Percentiles rank a stretch among this genome's conserved stretches.
Evolutionary conservation across 2,329 filamentous ascomycete genomes (phyloP).

Genomic region (Colletotrichum chlorophyti): DNA sequence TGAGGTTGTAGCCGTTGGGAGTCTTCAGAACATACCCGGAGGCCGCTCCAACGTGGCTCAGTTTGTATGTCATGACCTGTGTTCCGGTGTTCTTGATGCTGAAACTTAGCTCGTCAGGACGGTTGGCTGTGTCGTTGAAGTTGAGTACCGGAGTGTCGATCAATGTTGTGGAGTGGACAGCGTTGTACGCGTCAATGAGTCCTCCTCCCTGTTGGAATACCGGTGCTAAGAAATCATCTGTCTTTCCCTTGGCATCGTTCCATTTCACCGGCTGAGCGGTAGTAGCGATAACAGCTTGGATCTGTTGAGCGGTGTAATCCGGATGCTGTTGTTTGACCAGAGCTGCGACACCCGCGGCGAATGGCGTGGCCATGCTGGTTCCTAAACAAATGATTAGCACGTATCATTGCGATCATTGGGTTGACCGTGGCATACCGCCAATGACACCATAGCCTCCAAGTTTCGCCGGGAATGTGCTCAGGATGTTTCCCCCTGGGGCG

Average conservation of each 20-base stretch:
- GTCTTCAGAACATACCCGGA: slow-evolving; percentile 40
- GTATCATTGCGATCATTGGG: background rate
- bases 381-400: too few species aligned
- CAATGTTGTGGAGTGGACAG: slow-evolving; percentile 40
- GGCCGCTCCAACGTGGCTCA: slow-evolving; percentile 35
- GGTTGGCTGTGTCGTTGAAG: slow-evolving; percentile 48
- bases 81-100: slow-evolving; percentile 43
- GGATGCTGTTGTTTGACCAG: slow-evolving; percentile 32
- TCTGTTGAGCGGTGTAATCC: slow-evolving; percentile 28
- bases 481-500: slow-evolving; percentile 47
- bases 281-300: slow-evolving; percentile 33
- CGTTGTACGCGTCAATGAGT: slow-evolving; percentile 43
- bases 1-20: slow-evolving; percentile 4
- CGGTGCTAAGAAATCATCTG: slow-evolving; percentile 31
- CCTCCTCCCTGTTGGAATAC: slow-evolving; percentile 47
- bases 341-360: slow-evolving; percentile 45
- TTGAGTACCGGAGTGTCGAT: slow-evolving; percentile 41
- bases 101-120: slow-evolving; percentile 38
- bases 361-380: slow-evolving; percentile 53
- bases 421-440: slow-evolving; percentile 26
- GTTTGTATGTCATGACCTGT: slow-evolving; percentile 37
- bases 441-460: slow-evolving; percentile 45
- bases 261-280: slow-evolving; percentile 32
- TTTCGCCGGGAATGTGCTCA: slow-evolving; percentile 42
- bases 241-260: slow-evolving; percentile 26